Evolutionary conservation across 805 yeast genomes (phyloP).

Genomic region (Suhomyces vadensis): DNA sequence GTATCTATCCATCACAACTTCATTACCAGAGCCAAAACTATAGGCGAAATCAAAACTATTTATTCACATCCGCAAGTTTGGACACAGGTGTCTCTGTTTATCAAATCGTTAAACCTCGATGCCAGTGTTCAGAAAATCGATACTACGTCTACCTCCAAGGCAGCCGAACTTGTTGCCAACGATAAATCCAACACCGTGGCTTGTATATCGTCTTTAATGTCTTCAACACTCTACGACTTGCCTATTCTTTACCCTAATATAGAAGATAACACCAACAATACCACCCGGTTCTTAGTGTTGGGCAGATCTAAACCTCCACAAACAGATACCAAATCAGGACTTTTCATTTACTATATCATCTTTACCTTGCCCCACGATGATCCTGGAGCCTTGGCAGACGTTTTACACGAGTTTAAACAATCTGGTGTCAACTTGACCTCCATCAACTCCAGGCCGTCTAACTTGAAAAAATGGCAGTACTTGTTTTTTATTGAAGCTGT

Average conservation of each 20-base stretch:
- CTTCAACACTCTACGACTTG: slow-evolving; percentile 59
- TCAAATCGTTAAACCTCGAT: slow-evolving; percentile 31
- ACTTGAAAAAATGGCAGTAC: slow-evolving; percentile 71
- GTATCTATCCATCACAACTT: slow-evolving; percentile 83
- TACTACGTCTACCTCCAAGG: slow-evolving; percentile 78
- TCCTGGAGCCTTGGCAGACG: slow-evolving; percentile 74
- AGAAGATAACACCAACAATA: slow-evolving; percentile 73
- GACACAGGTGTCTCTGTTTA: slow-evolving; percentile 80
- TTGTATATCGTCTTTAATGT: slow-evolving; percentile 72
- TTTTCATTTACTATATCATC: slow-evolving; percentile 54
- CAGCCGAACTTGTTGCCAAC: slow-evolving; percentile 64
- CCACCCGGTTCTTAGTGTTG: slow-evolving; percentile 80
- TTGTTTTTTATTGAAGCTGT: slow-evolving; percentile 76
- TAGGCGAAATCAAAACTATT: slow-evolving; percentile 52
- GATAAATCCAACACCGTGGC: slow-evolving; percentile 45
- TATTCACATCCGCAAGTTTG: slow-evolving; percentile 98
- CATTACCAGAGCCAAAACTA: slow-evolving; percentile 45
- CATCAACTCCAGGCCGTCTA: slow-evolving; percentile 77
- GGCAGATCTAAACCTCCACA: slow-evolving; percentile 33
- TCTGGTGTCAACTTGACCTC: slow-evolving; percentile 64
- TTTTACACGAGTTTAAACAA: slow-evolving; percentile 56
- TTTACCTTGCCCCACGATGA: slow-evolving; percentile 63
- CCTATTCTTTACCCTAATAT: slow-evolving; percentile 57
- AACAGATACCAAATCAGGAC: slow-evolving; percentile 1
- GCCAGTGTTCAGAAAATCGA: slow-evolving; percentile 55